Evolutionary conservation across 352 stramenopile genomes (phyloP).

Genomic region (Pythium aristosporum): DNA sequence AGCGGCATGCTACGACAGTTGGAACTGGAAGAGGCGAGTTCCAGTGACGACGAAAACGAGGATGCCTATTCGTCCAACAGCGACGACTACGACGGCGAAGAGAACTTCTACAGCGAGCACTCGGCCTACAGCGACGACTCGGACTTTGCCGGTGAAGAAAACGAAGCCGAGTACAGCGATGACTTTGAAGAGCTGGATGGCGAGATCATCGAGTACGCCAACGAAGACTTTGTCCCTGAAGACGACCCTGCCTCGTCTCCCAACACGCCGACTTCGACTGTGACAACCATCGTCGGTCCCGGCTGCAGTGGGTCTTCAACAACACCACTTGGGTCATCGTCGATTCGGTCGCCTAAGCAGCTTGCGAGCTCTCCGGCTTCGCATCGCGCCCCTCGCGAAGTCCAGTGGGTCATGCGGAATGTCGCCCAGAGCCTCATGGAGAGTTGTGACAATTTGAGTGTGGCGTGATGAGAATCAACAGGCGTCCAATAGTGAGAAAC

Average conservation of each 20-base stretch:
- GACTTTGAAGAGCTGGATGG: slow-evolving; percentile 79
- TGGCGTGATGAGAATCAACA: slow-evolving; percentile 78
- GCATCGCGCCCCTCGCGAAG: slow-evolving; percentile 39
- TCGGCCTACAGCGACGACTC: slow-evolving; percentile 80
- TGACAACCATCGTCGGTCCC: not conserved
- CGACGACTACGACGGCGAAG: slow-evolving; percentile 69
- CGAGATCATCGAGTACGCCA: slow-evolving; percentile 77
- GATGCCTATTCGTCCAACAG: slow-evolving; percentile 62
- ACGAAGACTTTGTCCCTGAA: slow-evolving; percentile 59
- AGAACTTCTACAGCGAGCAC: slow-evolving; percentile 86
- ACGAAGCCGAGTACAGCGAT: slow-evolving; percentile 76
- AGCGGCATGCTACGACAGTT: slow-evolving; percentile 61
- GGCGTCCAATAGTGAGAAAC: slow-evolving; percentile 20
- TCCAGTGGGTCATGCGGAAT: slow-evolving; percentile 76
- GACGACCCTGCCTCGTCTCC: slow-evolving; percentile 25
- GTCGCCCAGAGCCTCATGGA: slow-evolving; percentile 68
- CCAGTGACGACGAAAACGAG: slow-evolving; percentile 31
- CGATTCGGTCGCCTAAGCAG: slow-evolving; percentile 17
- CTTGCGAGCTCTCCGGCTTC: slow-evolving; percentile 20
- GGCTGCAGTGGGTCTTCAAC: too few species aligned
- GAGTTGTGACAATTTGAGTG: slow-evolving; percentile 47
- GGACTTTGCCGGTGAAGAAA: slow-evolving; percentile 59
- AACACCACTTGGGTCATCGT: not conserved
- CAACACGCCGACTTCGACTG: not conserved
- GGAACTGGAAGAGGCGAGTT: slow-evolving; percentile 53